Conservation (phyloP, 208 protist species). For the Leishmania braziliensis region DNA sequence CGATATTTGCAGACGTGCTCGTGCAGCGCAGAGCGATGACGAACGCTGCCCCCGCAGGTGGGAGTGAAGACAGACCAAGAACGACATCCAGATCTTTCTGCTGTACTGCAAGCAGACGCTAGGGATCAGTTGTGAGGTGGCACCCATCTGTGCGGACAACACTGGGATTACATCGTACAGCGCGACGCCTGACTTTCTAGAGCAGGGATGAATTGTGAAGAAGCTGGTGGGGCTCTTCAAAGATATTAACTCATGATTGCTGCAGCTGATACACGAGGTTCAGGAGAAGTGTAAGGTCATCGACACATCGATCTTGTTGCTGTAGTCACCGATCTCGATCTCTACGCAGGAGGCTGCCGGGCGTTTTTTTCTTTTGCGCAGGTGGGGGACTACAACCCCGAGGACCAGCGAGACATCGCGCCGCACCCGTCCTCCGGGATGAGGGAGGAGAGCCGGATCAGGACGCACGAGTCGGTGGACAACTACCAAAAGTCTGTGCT, state of each 20-base stretch:
- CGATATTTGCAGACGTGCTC: constrained; percentile 50
- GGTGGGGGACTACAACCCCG: constrained; percentile 76
- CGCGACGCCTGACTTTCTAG: constrained; percentile 59
- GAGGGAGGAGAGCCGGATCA: constrained; percentile 82
- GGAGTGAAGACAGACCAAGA: constrained; percentile 55
- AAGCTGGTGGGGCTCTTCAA: constrained; percentile 66
- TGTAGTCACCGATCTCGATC: constrained; percentile 47
- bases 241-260: constrained; percentile 74
- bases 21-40: constrained; percentile 51
- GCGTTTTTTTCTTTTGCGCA: constrained; percentile 40
- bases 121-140: constrained; percentile 58
- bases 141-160: constrained; percentile 30
- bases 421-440: constrained; percentile 87
- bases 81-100: constrained; percentile 63
- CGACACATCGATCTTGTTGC: constrained; percentile 25
- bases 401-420: constrained; percentile 79
- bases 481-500: constrained; percentile 54
- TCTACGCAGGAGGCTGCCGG: constrained; percentile 46
- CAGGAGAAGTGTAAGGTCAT: constrained; percentile 43
- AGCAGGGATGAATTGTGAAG: constrained; percentile 59
- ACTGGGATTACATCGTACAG: constrained; percentile 62
- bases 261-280: constrained; percentile 60
- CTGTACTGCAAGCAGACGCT: constrained; percentile 71
- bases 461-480: constrained; percentile 60
- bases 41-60: constrained; percentile 33